Evolutionary conservation across 768 basidiomycete genomes (phyloP).

Genomic region (Nidularia sp.): DNA sequence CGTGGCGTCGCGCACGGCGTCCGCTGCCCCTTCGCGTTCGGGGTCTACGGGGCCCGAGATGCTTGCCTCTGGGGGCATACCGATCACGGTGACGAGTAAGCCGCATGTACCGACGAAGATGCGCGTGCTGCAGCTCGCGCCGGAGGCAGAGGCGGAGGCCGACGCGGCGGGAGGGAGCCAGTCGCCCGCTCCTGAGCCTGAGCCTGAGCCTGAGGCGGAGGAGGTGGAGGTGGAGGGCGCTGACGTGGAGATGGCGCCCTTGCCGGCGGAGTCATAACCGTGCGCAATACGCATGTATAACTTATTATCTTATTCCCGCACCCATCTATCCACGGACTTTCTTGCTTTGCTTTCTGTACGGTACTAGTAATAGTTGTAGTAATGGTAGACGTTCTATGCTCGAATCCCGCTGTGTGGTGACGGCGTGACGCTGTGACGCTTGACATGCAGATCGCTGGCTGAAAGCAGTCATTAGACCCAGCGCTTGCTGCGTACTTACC

Average conservation of each 20-base stretch:
- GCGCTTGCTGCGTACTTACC: not conserved
- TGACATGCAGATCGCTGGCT: too few relatives aligned
- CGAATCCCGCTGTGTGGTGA: not conserved
- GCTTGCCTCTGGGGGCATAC: conserved; percentile 14
- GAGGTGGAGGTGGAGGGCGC: conserved; percentile 38
- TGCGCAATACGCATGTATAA: not conserved
- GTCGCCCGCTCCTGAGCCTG: too few relatives aligned
- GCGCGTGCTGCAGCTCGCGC: conserved; percentile 54
- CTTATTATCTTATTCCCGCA: not conserved
- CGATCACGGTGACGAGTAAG: conserved; percentile 17
- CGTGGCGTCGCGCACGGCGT: conserved; percentile 36
- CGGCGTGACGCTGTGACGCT: not conserved
- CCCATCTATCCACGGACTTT: not conserved
- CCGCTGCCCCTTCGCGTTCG: conserved; percentile 54
- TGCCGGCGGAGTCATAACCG: conserved; percentile 16
- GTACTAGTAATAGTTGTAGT: not conserved
- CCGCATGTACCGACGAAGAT: conserved; percentile 60
- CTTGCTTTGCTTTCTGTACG: not conserved
- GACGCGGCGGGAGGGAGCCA: too few relatives aligned
- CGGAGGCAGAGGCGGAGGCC: conserved; percentile 7
- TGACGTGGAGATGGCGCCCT: conserved; percentile 39
- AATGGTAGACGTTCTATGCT: not conserved
- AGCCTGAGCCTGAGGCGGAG: too few relatives aligned
- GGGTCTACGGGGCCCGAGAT: conserved; percentile 48
- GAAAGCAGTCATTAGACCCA: too few relatives aligned